These are phyloP conservation scores for Nepenthes alata DNA, from an alignment of 179 eudicot species.

Conservation along the genomic window DNA sequence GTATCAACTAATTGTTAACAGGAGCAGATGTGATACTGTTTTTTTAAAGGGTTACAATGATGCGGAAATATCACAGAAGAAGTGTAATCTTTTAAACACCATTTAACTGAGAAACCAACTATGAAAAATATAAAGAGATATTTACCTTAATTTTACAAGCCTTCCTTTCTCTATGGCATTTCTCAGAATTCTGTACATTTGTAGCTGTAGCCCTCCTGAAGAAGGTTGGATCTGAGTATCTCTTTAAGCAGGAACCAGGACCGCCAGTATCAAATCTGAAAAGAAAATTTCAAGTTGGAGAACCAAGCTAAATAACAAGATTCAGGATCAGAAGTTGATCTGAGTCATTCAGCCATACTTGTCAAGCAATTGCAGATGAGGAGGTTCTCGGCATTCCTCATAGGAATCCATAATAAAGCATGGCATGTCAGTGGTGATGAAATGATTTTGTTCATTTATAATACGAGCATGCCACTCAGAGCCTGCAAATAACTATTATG, in stretches of 20 bases:
- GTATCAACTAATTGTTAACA: not conserved
- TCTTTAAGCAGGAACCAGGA: slow-evolving; percentile 89
- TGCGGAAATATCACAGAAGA: too few relatives aligned
- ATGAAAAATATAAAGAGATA: not conserved
- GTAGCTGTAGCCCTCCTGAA: slow-evolving; percentile 53
- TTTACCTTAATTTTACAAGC: slow-evolving; percentile 56
- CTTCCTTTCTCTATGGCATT: slow-evolving; percentile 39
- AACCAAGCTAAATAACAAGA: slow-evolving; percentile 5
- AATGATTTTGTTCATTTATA: slow-evolving; percentile 50
- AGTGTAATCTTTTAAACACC: too few relatives aligned
- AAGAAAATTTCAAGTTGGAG: slow-evolving; percentile 8
- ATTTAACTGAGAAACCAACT: too few relatives aligned
- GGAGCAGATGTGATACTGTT: too few relatives aligned
- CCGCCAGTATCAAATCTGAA: slow-evolving; percentile 88
- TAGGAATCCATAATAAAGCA: slow-evolving; percentile 69
- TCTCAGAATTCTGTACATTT: slow-evolving; percentile 24
- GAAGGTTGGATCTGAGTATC: slow-evolving; percentile 92
- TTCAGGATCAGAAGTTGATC: not conserved
- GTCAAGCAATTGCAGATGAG: slow-evolving; percentile 74
- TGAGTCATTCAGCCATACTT: slow-evolving; percentile 34
- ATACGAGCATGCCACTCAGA: slow-evolving; percentile 64
- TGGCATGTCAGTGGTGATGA: slow-evolving; percentile 67
- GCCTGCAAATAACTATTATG: slow-evolving; percentile 46
- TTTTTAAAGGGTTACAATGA: too few relatives aligned
- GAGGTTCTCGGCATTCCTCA: slow-evolving; percentile 79